Conservation (phyloP, 345 rosid species). For the Theobroma cacao region DNA sequence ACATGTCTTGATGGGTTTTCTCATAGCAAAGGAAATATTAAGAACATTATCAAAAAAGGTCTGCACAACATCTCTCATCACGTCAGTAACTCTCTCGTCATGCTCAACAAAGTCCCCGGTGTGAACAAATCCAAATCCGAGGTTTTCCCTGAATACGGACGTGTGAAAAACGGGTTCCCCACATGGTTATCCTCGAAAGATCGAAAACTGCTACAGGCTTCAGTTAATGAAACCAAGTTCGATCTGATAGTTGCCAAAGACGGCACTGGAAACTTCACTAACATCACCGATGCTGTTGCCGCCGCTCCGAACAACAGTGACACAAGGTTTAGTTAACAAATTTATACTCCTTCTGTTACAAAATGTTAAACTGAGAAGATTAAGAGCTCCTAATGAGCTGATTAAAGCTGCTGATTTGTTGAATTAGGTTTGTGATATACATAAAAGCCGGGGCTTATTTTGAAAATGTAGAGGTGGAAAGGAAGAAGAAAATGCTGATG, state of each 20-base stretch:
- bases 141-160: conserved; percentile 38
- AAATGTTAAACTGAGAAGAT: neutral
- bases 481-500: conserved; percentile 55
- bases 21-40: conserved; percentile 31
- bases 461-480: conserved; percentile 73
- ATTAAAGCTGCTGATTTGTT: neutral
- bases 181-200: conserved; percentile 51
- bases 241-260: conserved; percentile 68
- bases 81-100: conserved; percentile 56
- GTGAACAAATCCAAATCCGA: conserved; percentile 26
- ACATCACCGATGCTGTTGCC: conserved; percentile 55
- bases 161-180: conserved; percentile 52
- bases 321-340: conserved; percentile 42
- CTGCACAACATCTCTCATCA: conserved; percentile 57
- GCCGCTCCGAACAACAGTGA: conserved; percentile 70
- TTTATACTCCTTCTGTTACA: neutral
- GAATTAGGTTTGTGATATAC: conserved; percentile 67
- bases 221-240: conserved; percentile 29
- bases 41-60: conserved; percentile 38
- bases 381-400: neutral
- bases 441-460: conserved; percentile 69
- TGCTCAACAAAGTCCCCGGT: conserved; percentile 62
- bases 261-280: conserved; percentile 67
- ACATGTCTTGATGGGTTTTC: conserved; percentile 89
- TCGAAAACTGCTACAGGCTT: conserved; percentile 41